Percentiles rank a stretch among this genome's conserved stretches.
These are phyloP conservation scores for Graphilbum sp. DNA, from an alignment of 2,329 filamentous ascomycete species.

Conservation along the genomic window DNA sequence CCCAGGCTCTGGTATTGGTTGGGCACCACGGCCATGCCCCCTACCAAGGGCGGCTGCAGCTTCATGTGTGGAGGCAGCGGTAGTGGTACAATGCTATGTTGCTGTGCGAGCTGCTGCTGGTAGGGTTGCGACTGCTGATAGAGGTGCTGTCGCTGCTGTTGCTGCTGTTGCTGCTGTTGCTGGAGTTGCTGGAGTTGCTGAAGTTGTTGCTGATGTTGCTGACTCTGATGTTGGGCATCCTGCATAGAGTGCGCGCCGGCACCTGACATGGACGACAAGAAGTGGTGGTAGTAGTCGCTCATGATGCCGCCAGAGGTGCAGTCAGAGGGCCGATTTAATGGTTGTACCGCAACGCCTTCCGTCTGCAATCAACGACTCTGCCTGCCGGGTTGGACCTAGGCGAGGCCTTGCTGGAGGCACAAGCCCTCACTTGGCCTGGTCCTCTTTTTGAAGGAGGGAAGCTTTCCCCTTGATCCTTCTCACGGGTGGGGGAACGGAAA, in stretches of 20 bases:
- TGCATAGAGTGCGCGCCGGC: constrained; percentile 13
- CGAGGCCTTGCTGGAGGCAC: not conserved
- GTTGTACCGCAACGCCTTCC: not conserved
- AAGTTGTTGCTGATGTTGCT: not conserved
- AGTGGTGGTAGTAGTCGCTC: constrained; percentile 41
- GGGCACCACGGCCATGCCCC: constrained; percentile 19
- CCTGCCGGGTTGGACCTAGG: too few relatives aligned
- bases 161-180: not conserved
- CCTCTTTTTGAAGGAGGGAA: not conserved
- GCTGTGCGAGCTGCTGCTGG: constrained; percentile 1
- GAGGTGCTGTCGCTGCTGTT: not conserved
- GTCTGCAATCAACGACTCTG: too few relatives aligned
- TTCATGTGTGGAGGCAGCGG: constrained; percentile 15
- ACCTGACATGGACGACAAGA: constrained; percentile 35
- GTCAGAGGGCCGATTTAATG: not conserved
- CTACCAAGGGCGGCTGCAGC: constrained; percentile 13
- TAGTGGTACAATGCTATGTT: not conserved
- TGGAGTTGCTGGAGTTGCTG: not conserved
- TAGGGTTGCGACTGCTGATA: not conserved
- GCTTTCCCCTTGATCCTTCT: too few relatives aligned
- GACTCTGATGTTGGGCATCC: not conserved
- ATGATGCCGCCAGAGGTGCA: constrained; percentile 16
- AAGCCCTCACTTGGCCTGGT: not conserved
- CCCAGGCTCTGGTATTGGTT: constrained; percentile 29
- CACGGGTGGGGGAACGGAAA: not conserved